Evolutionary conservation across 2,329 filamentous ascomycete species (phyloP), one percentile per base, ranked within the genome.

Genomic region (Periconia sp.): DNA sequence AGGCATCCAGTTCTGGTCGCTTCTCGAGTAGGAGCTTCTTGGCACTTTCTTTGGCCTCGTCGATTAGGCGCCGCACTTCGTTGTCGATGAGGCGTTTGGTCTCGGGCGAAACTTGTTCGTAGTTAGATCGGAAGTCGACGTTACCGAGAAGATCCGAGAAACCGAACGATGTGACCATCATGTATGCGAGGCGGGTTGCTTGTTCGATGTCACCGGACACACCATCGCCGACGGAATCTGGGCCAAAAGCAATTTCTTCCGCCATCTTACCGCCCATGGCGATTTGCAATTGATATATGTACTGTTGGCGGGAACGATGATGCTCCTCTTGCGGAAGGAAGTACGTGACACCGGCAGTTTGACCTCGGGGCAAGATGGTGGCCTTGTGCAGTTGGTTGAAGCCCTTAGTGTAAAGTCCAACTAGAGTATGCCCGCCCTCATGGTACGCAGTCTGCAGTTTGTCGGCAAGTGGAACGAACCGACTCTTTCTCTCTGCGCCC

Each of bases 391-490:
- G 82, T 31, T 89, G 89, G 58, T 83, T 87, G 49, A 88, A 85
- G 37, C 85, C 85, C 56, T 89, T 86, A 13, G 88, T 90, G 63
- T 93, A 92, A 67, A 97, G 86, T 52, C 89, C 88, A 54, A 97
- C 91, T 15, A 99, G 84, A 9, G 94, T 92, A 74, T 99, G 94
- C 2, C 94, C 94, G 52, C 93, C 95, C 77, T 99, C 94, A 69
- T 96, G 92, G 68, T 96, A 96, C 1, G 92, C 92, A n/a, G 92
- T 96, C 81, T 92, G 88, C 64, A 94, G 84, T 79, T 95, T 97
- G 77, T 99, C 94, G 77, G 96, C 92, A 59, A 93, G 86, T 42
- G 89, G 90, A 52, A 99, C 93, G 52, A 97, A 84, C 76, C 93
- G 91, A 62, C 88, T 96, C 72, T 87, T 90, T 70, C 88, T 86